Evolutionary conservation across 1,284 basidiomycete genomes (phyloP), one percentile per base, ranked within the genome.

Genomic region (Tylopilus orsonianus): DNA sequence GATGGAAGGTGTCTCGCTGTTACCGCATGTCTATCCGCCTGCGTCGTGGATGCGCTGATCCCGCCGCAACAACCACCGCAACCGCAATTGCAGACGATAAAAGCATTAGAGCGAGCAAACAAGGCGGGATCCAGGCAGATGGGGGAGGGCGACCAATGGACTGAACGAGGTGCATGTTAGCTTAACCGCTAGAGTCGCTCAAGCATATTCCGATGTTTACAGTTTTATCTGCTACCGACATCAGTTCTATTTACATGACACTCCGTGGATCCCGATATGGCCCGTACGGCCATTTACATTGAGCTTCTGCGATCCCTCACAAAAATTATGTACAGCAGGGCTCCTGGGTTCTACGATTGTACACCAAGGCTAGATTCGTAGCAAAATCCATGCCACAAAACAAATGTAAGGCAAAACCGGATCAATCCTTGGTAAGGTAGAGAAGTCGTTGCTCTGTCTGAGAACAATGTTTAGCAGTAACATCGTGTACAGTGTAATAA

Each of bases 1-100:
- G 12, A 67, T 65, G 53, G 66, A 68, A 45, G 66, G 65, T 9
- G 63, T n/a, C n/a, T n/a, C n/a, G n/a, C n/a, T 65, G 26, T 57
- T 55, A 9, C 60, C 59, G 12, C 51, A 44, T 10, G 50, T 51
- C 24, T 63, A 56, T 47, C 61, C 46, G 9, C 48, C 59, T 5
- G 46, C 54, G 4, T 58, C 48, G 4, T 68, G 66, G n/a, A 59
- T 63, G 27, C 62, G 59, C 46, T 66, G 23, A 65, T 66, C 18
- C 63, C 63, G 18, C 66, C 63, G n/a, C n/a, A n/a, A n/a, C n/a
- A n/a, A n/a, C n/a, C n/a, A 4, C 19, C 41, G 14, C 27, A 26
- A 9, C 16, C 40, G 2, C 40, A 20, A 14, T 12, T 19, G 8
- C 56, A 57, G 20, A 63, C 60, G 29, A 37, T 66, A 68, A 29